Evolutionary conservation across 257 asterid species (phyloP), one percentile per base, ranked within the genome.

Genomic region (Solanum commersonii): DNA sequence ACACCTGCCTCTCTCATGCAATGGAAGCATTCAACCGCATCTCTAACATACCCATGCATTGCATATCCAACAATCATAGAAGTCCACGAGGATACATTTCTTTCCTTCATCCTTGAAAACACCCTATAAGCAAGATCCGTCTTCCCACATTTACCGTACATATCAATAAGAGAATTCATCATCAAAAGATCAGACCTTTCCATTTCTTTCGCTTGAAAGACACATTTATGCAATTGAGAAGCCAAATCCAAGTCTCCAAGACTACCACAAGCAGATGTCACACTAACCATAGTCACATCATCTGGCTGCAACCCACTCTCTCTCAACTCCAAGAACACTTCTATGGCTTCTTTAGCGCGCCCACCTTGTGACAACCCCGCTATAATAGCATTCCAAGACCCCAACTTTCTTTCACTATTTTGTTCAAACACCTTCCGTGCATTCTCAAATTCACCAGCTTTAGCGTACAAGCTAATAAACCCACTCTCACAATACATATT

Each of bases 141-240:
- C 88, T 95, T 88, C 9, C 99, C 99, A 86, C 98, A 96, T 89
- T 95, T 95, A 11, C 99, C 98, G 72, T 97, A 95, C 98, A 94
- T 93, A 85, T 96, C 99, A 81, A 96, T 86, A 4, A 97, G 89
- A 4, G 98, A 97, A 87, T 96, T 97, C 96, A 94, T 92, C 96
- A 94, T 94, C 83, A 93, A 90, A 37, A 93, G 40, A 88, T 93
- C 98, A 2, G 91, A 83, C 49, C 83, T 96, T 18, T 87, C 95
- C 40, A 65, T 20, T 18, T 77, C 81, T 88, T 83, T 91, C 0
- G 92, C 98, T 87, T 91, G 98, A 84, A 94, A 89, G 60, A 95
- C 96, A 40, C 92, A 94, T 88, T 93, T 96, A 88, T 97, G 99
- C 91, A 97, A 84, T 90, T 97, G 98, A 85, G 89, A 85, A 25